Evolutionary conservation across 2,329 filamentous ascomycete genomes (phyloP), one percentile per base, ranked within the genome.

Genomic region (Mycosphaerella sp.): DNA sequence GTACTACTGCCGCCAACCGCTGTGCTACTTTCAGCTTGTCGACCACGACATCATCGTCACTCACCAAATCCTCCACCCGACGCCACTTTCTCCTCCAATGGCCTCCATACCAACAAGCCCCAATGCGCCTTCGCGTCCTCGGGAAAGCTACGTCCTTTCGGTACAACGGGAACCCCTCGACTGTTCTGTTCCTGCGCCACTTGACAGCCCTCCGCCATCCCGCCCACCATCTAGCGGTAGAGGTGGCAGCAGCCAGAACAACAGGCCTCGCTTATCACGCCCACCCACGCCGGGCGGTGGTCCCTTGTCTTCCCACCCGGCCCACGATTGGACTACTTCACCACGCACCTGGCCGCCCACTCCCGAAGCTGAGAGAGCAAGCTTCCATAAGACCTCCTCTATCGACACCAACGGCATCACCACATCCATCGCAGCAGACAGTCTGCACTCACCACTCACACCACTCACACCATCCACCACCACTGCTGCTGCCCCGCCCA

Each of bases 231-330:
- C 14, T 17, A 17, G 14, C 14, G 14, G 14, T 17, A 17, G 14
- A 17, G 14, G 14, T 17, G 14, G 14, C 14, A 17, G 14, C 51
- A 41, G 44, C 34, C 49, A 41, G 42, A 40, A 45, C 23, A 38
- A 29, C 40, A 39, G 52, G 40, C 55, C 36, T 40, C 57, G 42
- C 38, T 44, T 48, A 54, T 52, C 49, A 41, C 53, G 65, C 38
- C 64, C 66, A 43, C 67, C 64, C 17, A 67, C 64, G 8, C 55
- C 64, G 31, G 65, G 65, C 54, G 65, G 66, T 36, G 68, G 68
- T 12, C 67, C 67, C 31, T 63, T 70, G 31, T 65, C 59, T 34
- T 69, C 67, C 17, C 67, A 70, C 52, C 68, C 68, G 8, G 63
- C 68, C 23, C 62, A 61, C 11, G 50, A 51, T 59, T 61, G 11